Evolutionary conservation across 176 grass and related monocot genomes (phyloP), one percentile per base, ranked within the genome.

Genomic region (Aechmea fasciata): DNA sequence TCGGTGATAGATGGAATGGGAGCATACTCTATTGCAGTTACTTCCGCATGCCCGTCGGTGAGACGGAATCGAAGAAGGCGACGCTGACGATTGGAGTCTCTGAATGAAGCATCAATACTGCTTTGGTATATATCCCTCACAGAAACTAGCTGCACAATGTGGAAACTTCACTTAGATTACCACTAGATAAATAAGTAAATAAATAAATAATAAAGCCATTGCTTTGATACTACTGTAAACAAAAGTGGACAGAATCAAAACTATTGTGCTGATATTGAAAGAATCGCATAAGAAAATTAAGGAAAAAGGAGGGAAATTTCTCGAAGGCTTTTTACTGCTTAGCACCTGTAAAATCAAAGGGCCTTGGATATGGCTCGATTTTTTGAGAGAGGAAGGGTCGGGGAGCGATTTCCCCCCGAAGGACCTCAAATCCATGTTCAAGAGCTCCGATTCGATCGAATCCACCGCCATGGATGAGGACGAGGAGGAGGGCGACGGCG

Each of bases 61-160:
- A 91, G 88, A 65, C 24, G 26, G 50, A 92, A 92, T 14, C 81
- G 75, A 50, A 92, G 73, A 69, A 96, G 85, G 48, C 83, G 76
- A 10, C 62, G 48, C 63, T 79, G 78, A 59, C 14, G 23, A 12
- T 88, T 74, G 0, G 81, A 71, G 25, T 84, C 87, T 69, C 87
- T 92, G 51, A 89, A 87, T 11, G 88, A 89, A 14, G 79, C 81
- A 74, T 89, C 86, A 52, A 92, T 83, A 61, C 15, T 87, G 64
- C 88, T 87, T 64, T 64, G 81, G 73, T 87, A 88, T 86, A 89
- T 91, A 70, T 96, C 83, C n/a, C 88, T 87, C 41, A 79, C 55
- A 82, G 92, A 96, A 13, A 91, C 64, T 67, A 96, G 48, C 88
- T 96, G 78, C 13, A 57, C 65, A 47, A 63, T 17, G 52, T 83